phyloP scores from a whole-genome alignment of 176 grass and related monocot genomes.

The Musa troglodytarum region DNA sequence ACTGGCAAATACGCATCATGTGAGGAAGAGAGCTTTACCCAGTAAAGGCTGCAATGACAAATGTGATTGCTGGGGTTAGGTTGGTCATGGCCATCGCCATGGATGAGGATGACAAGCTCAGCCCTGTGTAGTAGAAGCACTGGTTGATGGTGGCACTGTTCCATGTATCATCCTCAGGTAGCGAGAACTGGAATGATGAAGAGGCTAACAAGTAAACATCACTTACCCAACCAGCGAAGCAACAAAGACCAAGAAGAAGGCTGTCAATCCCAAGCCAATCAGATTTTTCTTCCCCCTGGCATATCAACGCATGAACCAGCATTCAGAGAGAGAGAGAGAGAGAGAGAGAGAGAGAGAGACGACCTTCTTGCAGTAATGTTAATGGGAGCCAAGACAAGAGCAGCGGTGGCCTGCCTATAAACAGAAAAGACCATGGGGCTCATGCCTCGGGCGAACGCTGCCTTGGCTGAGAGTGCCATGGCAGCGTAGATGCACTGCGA shows the following conservation, averaged over 20 bases:
- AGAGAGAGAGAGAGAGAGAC: no score
- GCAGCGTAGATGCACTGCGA: constrained; percentile 63
- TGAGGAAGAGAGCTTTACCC: constrained; percentile 28
- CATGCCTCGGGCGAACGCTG: constrained; percentile 49
- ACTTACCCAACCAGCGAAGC: constrained; percentile 53
- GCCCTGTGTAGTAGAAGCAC: constrained; percentile 44
- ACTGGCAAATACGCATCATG: no score
- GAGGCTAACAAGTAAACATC: background rate
- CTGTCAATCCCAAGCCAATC: constrained; percentile 23
- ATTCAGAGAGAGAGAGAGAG: no score
- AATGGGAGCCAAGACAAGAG: constrained; percentile 31
- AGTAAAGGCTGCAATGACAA: constrained; percentile 49
- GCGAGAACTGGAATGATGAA: no score
- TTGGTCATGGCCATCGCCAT: constrained; percentile 73
- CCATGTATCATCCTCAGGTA: no score
- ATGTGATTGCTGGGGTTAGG: constrained; percentile 49
- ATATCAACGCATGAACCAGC: no score
- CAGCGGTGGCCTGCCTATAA: constrained; percentile 54
- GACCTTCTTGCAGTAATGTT: constrained; percentile 15
- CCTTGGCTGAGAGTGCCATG: constrained; percentile 48
- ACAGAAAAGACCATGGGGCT: constrained; percentile 69
- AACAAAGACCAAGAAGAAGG: constrained; percentile 55
- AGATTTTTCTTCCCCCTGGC: constrained; percentile 17
- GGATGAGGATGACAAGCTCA: constrained; percentile 43
- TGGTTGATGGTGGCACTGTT: constrained; percentile 47